Base-by-base conservation (phyloP, 805 yeast genomes). In the Ogataea paradorogensis region DNA sequence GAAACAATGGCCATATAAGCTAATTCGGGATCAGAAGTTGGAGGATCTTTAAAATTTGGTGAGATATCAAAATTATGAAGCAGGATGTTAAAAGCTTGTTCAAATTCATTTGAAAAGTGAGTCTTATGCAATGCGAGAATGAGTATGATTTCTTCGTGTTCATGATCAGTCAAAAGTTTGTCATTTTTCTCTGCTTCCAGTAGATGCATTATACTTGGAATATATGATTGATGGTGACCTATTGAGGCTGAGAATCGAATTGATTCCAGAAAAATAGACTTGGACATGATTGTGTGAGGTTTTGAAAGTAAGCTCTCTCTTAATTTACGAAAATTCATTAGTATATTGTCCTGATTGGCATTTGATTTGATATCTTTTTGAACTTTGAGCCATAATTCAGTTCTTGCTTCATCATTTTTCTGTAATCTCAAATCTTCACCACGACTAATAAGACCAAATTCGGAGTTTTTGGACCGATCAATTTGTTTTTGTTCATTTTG, bases 361-460 rank as follows among this genome's bases (percentile, higher is more conserved):
- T 25, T 22, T 26, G 27, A 23, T 31, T 48, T 18, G 22, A 52
- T 28, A 14, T 63, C 55, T 9, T 39, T 31, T 21, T 67, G 53
- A 3, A 79, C 69, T 26, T 58, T 47, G 2, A 56, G 48, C 49
- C 73, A 74, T 36, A 66, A 69, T 21, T 55, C 56, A 5, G 48
- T 52, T 48, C 85, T 61, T 8, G 70, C 74, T 4, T 40, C 35
- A 3, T 63, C 64, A 49, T 73, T 71, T 4, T 59, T 51, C 49
- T 72, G 79, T 29, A 82, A 62, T 27, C 73, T 54, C 36, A 53
- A 55, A 40, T 73, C 80, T 30, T 74, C 80, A 1, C 86, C 85
- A 41, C 87, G 62, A 46, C 86, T 81, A 7, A 80, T 58, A 35
- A 77, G 62, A 0, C 86, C 84, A 45, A 69, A 76, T 6, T 63